Base-by-base conservation (phyloP, 164 flowering plant genomes). In the Taxillus chinensis region DNA sequence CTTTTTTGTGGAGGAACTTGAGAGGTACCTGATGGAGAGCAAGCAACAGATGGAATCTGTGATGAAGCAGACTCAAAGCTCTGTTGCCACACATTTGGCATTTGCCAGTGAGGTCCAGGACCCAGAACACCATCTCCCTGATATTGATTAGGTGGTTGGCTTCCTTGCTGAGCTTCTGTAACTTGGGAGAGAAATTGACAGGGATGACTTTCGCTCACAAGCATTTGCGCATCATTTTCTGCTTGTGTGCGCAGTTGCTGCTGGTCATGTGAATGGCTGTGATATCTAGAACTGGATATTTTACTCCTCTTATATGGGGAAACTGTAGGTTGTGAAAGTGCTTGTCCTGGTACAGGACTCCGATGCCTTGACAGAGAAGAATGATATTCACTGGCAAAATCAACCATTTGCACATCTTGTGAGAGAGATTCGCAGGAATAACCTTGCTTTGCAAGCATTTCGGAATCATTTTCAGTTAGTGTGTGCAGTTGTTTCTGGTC, bases 1-100 rank as follows among this genome's bases (percentile, higher is more conserved):
- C 68, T 68, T 70, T 27, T 27, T 2, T 69, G 86, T 60, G 58
- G 41, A 15, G 81, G 69, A 66, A 68, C 66, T 62, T 68, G 75
- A 64, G 67, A 62, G 64, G 63, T 53, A 59, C 66, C 84, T 15
- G 66, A 70, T 65, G 72, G 75, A 64, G 82, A 57, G 63, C 70
- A 68, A 56, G 78, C 55, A 70, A 66, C 71, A 49, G 75, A 68
- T 61, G 71, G 79, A 55, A 75, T 8, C 57, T 76, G 82, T 9
- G 71, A 63, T 54, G 67, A 64, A 62, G 78, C 66, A 62, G 78
- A 67, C 16, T 62, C 63, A 66, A 63, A 37, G 64, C 45, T 71
- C 63, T 68, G 85, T 15, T 71, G 77, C 65, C 73, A 82, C 70
- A 68, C 37, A 68, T 64, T 77, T 59, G 70, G 79, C 40, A 60